A percentile compares a stretch with the other conserved stretches of the same genome.
These are phyloP conservation scores for Cordyceps farinosa DNA, from an alignment of 2,329 filamentous ascomycete species.

Conservation along the genomic window DNA sequence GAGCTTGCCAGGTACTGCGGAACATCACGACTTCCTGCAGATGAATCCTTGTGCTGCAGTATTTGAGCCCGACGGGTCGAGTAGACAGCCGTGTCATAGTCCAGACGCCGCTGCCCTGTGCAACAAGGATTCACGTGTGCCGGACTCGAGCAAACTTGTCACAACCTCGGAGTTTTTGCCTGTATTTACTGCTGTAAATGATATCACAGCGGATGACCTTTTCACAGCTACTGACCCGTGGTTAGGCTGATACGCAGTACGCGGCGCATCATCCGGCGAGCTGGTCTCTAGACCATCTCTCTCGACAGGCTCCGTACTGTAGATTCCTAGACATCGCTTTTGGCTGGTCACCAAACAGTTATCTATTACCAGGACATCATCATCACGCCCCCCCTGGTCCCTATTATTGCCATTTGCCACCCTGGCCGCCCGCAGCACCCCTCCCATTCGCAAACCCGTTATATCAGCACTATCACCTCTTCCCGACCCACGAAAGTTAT, in stretches of 20 bases:
- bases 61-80: slow-evolving; percentile 4
- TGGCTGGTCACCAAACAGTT: not conserved
- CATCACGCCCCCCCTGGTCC: not conserved
- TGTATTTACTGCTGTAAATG: not conserved
- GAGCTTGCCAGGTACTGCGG: not conserved
- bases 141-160: not conserved
- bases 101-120: not conserved
- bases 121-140: slow-evolving; percentile 6
- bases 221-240: not conserved
- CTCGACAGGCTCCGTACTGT: not conserved
- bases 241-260: not conserved
- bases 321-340: not conserved
- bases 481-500: not conserved
- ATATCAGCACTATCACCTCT: not conserved
- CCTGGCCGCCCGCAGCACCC: not conserved
- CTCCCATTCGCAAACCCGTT: not conserved
- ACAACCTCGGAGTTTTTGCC: not conserved
- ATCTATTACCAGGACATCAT: not conserved
- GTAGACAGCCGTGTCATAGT: not conserved
- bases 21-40: not conserved
- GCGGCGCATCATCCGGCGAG: not conserved
- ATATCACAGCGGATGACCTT: not conserved
- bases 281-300: not conserved
- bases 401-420: not conserved
- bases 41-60: slow-evolving; percentile 13